Base-by-base conservation (phyloP, 192 early-diverging fungal species). In the Linnemannia exigua region DNA sequence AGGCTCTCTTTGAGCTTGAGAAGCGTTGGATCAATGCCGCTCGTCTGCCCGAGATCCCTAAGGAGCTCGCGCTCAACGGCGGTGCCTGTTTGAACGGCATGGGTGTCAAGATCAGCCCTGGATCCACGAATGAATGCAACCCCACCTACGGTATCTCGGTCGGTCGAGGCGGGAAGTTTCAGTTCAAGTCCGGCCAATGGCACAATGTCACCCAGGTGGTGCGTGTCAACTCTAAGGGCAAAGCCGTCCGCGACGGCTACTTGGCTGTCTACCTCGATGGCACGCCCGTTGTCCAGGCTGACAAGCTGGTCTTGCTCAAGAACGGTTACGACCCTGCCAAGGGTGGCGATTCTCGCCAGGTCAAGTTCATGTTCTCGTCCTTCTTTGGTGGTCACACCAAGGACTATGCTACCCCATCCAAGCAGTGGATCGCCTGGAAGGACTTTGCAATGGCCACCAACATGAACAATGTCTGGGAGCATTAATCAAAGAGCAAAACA, bases 151-250 rank as follows among this genome's bases (percentile, higher is more conserved):
- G 92, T 20, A 88, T 87, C 41, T 91, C 90, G 14, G 76, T 92
- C 33, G 92, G 89, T 38, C 89, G 92, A 5, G 92, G 91, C 3
- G 84, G 77, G 17, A 5, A 76, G 3, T 92, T 89, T 75, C 37
- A 75, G 47, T 92, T 91, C 63, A 74, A 70, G 50, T 58, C 81
- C 5, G 92, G 91, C 22, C 50, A 74, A 20, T 93, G 92, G 92
- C 77, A 79, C 46, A 79, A 84, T 50, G 33, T 84, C 36, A 84
- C 82, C 15, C 77, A 79, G 73, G 36, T 79, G 5, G 51, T 84
- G 5, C 63, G 58, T 0, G 31, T 79, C 37, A 84, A 84, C 41
- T 84, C 82, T 3, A 75, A 74, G 54, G 82, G 77, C 8, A 75
- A 79, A 4, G 77, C 76, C 7, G 69, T 79, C 22, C 50, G 44